Evolutionary conservation across 495 filamentous ascomycete species (phyloP), one percentile per base, ranked within the genome.

Genomic region (Pyronema omphalodes): DNA sequence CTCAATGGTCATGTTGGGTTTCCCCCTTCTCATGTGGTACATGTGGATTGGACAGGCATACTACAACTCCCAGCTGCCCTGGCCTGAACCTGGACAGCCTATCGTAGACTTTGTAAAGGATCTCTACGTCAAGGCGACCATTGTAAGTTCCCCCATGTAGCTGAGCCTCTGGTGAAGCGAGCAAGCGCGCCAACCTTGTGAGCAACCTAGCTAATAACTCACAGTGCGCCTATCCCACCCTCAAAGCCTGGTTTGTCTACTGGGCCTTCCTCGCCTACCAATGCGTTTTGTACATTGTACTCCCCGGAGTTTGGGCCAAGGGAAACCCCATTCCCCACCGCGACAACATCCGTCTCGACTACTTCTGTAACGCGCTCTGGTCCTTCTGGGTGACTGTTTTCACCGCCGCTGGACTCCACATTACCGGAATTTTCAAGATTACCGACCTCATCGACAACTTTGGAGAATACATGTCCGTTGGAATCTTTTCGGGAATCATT

Each of bases 371-470:
- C 7, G 91, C 77, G 40, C 76, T 93, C 53, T 79, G 74, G 71
- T 84, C 83, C 37, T 88, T 93, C 69, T 99, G 94, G 68, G 72
- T 76, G 49, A 95, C 85, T 60, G 83, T 95, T 57, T 71, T 71
- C 11, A 63, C 88, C 7, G 80, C 76, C 5, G 67, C 72, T 34
- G 68, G 59, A 8, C 76, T 95, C 45, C 89, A 99, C 69, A 75
- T 83, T 57, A 83, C 78, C 18, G 85, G 85, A 11, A 50, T 86
- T 29, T 96, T 96, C 76, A 83, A 79, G 66, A 76, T 99, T 44
- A 93, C 94, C 71, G 93, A 83, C 50, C 75, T 96, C 57, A 80
- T 99, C 56, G 91, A 99, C 66, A 85, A 95, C 67, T 99, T 99
- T 61, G 91, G 91, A 1, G 79, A 88, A 37, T 71, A 96, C 33